These are phyloP conservation scores for Pythium aphanidermatum DNA, from an alignment of 352 stramenopile genomes.

Conservation along the genomic window DNA sequence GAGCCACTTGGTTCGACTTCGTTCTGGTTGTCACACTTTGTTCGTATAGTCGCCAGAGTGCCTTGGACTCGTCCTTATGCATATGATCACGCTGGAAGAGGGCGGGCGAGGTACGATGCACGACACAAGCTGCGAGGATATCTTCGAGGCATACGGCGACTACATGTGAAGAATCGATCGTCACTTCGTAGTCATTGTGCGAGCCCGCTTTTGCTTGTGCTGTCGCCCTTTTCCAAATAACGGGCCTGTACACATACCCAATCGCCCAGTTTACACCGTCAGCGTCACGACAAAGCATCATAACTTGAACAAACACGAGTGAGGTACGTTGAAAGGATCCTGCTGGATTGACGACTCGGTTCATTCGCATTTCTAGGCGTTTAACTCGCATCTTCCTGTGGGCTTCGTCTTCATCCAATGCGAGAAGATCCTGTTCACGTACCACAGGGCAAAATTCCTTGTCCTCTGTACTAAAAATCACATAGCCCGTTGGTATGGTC, in stretches of 20 bases:
- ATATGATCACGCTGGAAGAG: conserved; percentile 1
- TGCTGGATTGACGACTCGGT: neutral
- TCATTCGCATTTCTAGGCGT: too few relatives aligned
- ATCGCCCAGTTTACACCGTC: conserved; percentile 14
- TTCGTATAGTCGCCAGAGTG: too few relatives aligned
- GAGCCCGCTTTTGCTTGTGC: too few relatives aligned
- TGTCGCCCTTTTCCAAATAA: too few relatives aligned
- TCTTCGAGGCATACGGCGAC: conserved; percentile 15
- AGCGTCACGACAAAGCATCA: conserved; percentile 12
- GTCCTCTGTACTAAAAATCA: conserved; percentile 17
- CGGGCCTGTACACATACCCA: conserved; percentile 15
- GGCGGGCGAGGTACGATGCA: conserved; percentile 7
- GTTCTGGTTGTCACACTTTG: neutral
- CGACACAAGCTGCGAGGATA: conserved; percentile 5
- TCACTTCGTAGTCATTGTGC: conserved; percentile 14
- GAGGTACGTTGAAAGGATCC: neutral
- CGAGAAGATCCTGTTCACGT: conserved; percentile 14
- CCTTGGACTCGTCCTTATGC: too few relatives aligned
- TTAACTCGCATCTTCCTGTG: neutral
- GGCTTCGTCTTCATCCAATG: conserved; percentile 6
- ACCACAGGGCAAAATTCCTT: conserved; percentile 13
- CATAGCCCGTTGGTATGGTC: conserved; percentile 7
- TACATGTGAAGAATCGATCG: conserved; percentile 7
- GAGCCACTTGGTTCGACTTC: too few relatives aligned
- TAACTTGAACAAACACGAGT: conserved; percentile 9